phyloP scores from a whole-genome alignment of 1,139 yeast species.

The Blastobotrys raffinosifermentans region DNA sequence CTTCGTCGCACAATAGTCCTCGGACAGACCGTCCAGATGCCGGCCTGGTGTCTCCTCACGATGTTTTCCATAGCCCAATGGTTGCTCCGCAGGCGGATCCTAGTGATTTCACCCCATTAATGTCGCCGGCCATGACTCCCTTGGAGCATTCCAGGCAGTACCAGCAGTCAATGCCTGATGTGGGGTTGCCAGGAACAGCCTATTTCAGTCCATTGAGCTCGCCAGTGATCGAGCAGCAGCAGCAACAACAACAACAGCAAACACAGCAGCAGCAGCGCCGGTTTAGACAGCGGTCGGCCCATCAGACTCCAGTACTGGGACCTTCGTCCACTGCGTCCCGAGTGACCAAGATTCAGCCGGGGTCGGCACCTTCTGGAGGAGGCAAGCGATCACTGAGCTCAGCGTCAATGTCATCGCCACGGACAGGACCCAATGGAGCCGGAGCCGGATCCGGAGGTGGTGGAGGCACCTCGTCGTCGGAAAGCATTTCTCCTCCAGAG shows the following conservation, averaged over 20 bases:
- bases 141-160: slow-evolving; percentile 38
- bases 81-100: slow-evolving; percentile 16
- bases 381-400: not conserved
- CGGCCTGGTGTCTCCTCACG: too few relatives aligned
- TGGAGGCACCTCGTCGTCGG: slow-evolving; percentile 20
- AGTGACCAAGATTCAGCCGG: slow-evolving; percentile 5
- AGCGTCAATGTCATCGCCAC: not conserved
- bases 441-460: too few relatives aligned
- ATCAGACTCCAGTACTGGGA: slow-evolving; percentile 7
- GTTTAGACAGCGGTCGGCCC: slow-evolving; percentile 6
- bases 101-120: slow-evolving; percentile 56
- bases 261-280: slow-evolving; percentile 4
- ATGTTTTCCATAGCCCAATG: slow-evolving; percentile 23
- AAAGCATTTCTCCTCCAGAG: slow-evolving; percentile 22
- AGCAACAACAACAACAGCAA: slow-evolving; percentile 5
- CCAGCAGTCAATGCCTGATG: slow-evolving; percentile 21
- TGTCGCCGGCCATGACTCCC: slow-evolving; percentile 72
- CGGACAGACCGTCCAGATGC: too few relatives aligned
- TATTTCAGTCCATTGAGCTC: slow-evolving; percentile 37
- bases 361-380: not conserved
- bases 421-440: not conserved
- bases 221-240: slow-evolving; percentile 14
- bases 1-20: too few relatives aligned
- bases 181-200: slow-evolving; percentile 29
- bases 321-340: slow-evolving; percentile 4